Percentiles rank a stretch among this genome's conserved stretches.
These are phyloP conservation scores for Fraxinus cuspidata DNA, from an alignment of 257 asterid species.

Conservation along the genomic window DNA sequence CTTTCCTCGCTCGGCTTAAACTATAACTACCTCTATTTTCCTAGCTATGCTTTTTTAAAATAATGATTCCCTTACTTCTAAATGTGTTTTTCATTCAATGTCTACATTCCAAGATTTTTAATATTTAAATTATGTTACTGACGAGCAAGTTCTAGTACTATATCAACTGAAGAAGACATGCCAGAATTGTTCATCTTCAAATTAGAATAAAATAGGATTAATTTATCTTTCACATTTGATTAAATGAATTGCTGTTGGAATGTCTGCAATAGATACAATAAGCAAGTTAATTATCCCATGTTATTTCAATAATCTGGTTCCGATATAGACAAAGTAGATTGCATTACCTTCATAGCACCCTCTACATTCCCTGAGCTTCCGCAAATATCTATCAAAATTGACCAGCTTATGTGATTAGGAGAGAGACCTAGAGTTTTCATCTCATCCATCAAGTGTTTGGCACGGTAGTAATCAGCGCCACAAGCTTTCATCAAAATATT, in stretches of 20 bases:
- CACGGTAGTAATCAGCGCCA: slow-evolving; percentile 77
- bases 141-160: slow-evolving; percentile 5
- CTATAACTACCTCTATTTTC: neutral
- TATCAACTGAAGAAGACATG: slow-evolving; percentile 17
- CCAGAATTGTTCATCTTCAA: slow-evolving; percentile 16
- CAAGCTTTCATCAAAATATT: slow-evolving; percentile 95
- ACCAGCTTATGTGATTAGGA: slow-evolving; percentile 89
- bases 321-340: slow-evolving; percentile 19
- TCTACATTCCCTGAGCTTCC: slow-evolving; percentile 66
- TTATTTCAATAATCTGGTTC: slow-evolving; percentile 4
- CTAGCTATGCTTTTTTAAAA: neutral
- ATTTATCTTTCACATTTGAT: slow-evolving; percentile 16
- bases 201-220: slow-evolving; percentile 2
- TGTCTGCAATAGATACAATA: slow-evolving; percentile 18
- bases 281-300: slow-evolving; percentile 25
- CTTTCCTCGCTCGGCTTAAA: neutral
- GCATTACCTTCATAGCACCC: slow-evolving; percentile 68
- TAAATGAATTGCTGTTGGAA: neutral
- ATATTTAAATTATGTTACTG: neutral
- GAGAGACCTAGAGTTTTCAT: slow-evolving; percentile 77
- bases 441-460: slow-evolving; percentile 86
- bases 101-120: neutral
- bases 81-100: neutral
- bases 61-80: neutral
- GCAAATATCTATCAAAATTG: slow-evolving; percentile 74